These are phyloP conservation scores for Fusarium drepaniforme DNA, from an alignment of 2,329 filamentous ascomycete species.

Conservation along the genomic window DNA sequence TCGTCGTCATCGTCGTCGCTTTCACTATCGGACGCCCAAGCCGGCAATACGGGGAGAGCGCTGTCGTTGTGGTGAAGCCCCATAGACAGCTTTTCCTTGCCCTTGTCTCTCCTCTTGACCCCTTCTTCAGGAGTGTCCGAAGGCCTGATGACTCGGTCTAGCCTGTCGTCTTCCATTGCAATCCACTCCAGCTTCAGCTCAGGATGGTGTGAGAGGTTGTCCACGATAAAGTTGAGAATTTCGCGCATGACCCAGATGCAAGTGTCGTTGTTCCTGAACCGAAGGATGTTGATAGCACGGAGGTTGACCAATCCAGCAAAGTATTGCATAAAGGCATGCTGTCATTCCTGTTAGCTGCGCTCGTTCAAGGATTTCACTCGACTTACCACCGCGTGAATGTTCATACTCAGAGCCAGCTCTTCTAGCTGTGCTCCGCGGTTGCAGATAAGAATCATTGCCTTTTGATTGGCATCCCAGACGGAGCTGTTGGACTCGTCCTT, in stretches of 20 bases:
- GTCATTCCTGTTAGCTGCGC: slow-evolving; percentile 16
- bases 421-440: slow-evolving; percentile 61
- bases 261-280: slow-evolving; percentile 67
- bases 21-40: slow-evolving; percentile 50
- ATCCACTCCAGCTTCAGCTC: slow-evolving; percentile 70
- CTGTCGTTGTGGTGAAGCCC: slow-evolving; percentile 24
- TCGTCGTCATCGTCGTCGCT: slow-evolving; percentile 50
- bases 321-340: slow-evolving; percentile 71
- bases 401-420: slow-evolving; percentile 69
- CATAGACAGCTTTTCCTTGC: slow-evolving; percentile 48
- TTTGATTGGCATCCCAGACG: slow-evolving; percentile 69
- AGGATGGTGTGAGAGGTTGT: slow-evolving; percentile 68
- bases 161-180: slow-evolving; percentile 63
- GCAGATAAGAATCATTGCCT: slow-evolving; percentile 67
- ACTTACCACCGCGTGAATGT: slow-evolving; percentile 66
- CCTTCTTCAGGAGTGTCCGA: slow-evolving; percentile 47
- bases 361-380: not conserved
- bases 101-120: slow-evolving; percentile 49
- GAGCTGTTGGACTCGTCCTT: slow-evolving; percentile 64
- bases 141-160: slow-evolving; percentile 62
- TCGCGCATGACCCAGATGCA: slow-evolving; percentile 69
- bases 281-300: slow-evolving; percentile 67
- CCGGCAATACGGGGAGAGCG: slow-evolving; percentile 46
- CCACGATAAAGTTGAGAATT: slow-evolving; percentile 69
- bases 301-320: slow-evolving; percentile 61